phyloP scores from a whole-genome alignment of 2,329 filamentous ascomycete species.

The Curvularia sp. region DNA sequence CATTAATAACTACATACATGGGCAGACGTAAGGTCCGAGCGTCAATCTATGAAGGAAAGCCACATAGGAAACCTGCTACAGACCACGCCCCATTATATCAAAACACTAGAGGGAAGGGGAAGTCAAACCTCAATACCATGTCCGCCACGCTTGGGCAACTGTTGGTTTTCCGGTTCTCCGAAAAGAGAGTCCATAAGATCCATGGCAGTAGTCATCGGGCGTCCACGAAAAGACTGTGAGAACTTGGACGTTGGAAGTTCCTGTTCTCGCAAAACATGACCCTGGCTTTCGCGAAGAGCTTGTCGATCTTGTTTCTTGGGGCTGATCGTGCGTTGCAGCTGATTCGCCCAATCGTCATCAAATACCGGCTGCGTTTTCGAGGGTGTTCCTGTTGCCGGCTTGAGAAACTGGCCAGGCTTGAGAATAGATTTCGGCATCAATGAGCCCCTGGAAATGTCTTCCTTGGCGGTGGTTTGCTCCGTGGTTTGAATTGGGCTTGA shows the following conservation, averaged over 20 bases:
- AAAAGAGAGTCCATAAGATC: slow-evolving; percentile 97
- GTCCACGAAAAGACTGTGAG: slow-evolving; percentile 44
- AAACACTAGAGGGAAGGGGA: slow-evolving; percentile 50
- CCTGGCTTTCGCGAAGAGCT: slow-evolving; percentile 71
- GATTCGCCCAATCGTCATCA: slow-evolving; percentile 90
- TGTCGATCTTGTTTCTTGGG: slow-evolving; percentile 89
- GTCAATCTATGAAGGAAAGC: slow-evolving; percentile 45
- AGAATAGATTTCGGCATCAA: slow-evolving; percentile 58
- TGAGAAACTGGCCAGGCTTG: slow-evolving; percentile 50
- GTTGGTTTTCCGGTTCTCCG: slow-evolving; percentile 65
- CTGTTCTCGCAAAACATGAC: slow-evolving; percentile 62
- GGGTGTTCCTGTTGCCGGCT: slow-evolving; percentile 58
- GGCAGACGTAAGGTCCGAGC: slow-evolving; percentile 37
- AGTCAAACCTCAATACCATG: slow-evolving; percentile 90
- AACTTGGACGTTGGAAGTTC: slow-evolving; percentile 48
- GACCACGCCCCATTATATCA: slow-evolving; percentile 45
- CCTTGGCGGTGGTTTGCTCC: slow-evolving; percentile 66
- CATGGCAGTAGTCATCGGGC: slow-evolving; percentile 84
- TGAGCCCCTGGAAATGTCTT: slow-evolving; percentile 43
- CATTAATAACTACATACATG: slow-evolving; percentile 56
- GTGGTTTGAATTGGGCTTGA: slow-evolving; percentile 75
- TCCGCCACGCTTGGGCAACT: slow-evolving; percentile 59
- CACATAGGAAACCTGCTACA: slow-evolving; percentile 52
- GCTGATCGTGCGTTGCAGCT: slow-evolving; percentile 91
- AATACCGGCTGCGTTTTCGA: slow-evolving; percentile 61